These are phyloP conservation scores for Phlebopus sp. DNA, from an alignment of 1,284 basidiomycete species.

Conservation along the genomic window DNA sequence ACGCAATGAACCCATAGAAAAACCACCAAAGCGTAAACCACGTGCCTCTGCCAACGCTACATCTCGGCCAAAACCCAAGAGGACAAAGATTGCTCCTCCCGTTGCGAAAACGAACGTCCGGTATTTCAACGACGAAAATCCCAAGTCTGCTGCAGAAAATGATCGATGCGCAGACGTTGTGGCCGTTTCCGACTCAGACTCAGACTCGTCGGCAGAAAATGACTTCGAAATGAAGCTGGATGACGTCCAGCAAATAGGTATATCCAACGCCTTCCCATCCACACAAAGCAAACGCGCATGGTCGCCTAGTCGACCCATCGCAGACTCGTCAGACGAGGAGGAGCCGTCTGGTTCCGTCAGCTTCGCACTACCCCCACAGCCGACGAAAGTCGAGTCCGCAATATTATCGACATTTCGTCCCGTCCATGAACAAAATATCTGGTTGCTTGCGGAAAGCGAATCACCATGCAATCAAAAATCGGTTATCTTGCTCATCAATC, in stretches of 20 bases:
- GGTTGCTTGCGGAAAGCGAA: constrained; percentile 4
- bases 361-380: neutral
- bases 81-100: constrained; percentile 14
- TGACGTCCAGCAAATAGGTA: constrained; percentile 6
- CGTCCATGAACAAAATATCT: constrained; percentile 12
- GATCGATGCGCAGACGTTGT: constrained; percentile 21
- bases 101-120: constrained; percentile 20
- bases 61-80: constrained; percentile 19
- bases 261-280: constrained; percentile 6
- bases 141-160: constrained; percentile 33
- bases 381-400: constrained; percentile 1
- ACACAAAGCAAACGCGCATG: constrained; percentile 37
- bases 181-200: constrained; percentile 35
- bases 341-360: constrained; percentile 16
- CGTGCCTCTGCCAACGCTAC: constrained; percentile 1
- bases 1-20: neutral
- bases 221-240: constrained; percentile 28
- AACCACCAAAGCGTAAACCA: constrained; percentile 22
- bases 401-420: constrained; percentile 23
- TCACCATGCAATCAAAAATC: constrained; percentile 12
- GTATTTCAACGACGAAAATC: constrained; percentile 37
- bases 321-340: constrained; percentile 48
- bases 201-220: constrained; percentile 25
- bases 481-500: constrained; percentile 41
- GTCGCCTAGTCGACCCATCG: constrained; percentile 51